These are phyloP conservation scores for Cryptomeria japonica DNA, from an alignment of 75 land plant genomes.

Conservation along the genomic window DNA sequence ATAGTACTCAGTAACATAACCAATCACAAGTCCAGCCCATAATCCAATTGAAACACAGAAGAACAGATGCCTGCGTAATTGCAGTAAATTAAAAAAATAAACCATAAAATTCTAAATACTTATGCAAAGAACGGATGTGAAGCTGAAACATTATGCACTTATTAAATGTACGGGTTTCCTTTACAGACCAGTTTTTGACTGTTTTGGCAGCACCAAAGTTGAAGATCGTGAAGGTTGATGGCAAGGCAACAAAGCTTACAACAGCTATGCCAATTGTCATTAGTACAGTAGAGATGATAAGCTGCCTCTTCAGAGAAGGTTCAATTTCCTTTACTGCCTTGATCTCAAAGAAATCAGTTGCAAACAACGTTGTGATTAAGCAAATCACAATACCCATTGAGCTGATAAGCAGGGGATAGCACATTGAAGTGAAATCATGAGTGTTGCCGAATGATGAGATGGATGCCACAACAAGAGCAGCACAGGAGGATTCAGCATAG, in stretches of 20 bases:
- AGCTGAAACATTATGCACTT: background rate
- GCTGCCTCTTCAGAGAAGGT: conserved; percentile 47
- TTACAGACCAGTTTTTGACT: conserved; percentile 43
- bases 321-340: conserved; percentile 46
- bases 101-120: background rate
- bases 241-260: conserved; percentile 38
- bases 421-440: conserved; percentile 52
- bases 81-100: background rate
- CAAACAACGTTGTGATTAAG: conserved; percentile 51
- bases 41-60: conserved; percentile 73
- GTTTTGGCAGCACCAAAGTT: conserved; percentile 36
- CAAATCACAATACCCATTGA: conserved; percentile 59
- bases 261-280: conserved; percentile 48
- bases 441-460: conserved; percentile 54
- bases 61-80: conserved; percentile 54
- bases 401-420: conserved; percentile 54
- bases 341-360: conserved; percentile 55
- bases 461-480: conserved; percentile 63
- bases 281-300: conserved; percentile 44
- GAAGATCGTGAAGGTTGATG: conserved; percentile 39
- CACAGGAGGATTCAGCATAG: conserved; percentile 60
- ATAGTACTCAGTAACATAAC: conserved; percentile 76
- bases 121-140: background rate
- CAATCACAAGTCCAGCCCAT: conserved; percentile 83
- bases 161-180: background rate